A percentile compares a stretch with the other conserved stretches of the same genome.
Conservation (phyloP, 1,139 yeast species). For the Nakaseomyces sp. region DNA sequence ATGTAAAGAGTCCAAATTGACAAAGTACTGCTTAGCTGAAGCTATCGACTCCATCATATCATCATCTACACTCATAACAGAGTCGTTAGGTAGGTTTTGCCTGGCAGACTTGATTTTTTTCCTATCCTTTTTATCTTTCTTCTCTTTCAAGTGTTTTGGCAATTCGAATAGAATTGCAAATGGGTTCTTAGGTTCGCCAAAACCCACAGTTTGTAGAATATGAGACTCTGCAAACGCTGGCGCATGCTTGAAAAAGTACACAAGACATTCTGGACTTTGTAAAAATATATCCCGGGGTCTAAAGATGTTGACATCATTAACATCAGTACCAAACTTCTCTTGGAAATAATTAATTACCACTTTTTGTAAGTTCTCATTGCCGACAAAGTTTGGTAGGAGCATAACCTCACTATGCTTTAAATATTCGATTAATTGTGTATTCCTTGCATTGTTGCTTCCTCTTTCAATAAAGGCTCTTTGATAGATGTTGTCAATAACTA, state of each 20-base stretch:
- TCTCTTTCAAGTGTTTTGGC: conserved; percentile 61
- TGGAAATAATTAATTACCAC: conserved; percentile 61
- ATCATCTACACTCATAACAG: conserved; percentile 10
- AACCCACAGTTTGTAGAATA: conserved; percentile 63
- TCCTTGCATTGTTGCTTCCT: conserved; percentile 25
- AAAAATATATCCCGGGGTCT: conserved; percentile 39
- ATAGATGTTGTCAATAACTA: conserved; percentile 71
- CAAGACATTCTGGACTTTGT: conserved; percentile 45
- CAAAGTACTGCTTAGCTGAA: conserved; percentile 33
- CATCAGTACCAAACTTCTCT: conserved; percentile 56
- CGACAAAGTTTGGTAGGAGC: conserved; percentile 37
- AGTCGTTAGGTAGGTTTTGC: conserved; percentile 1
- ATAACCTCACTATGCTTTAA: conserved; percentile 33
- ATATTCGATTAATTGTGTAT: conserved; percentile 30
- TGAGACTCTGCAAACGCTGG: conserved; percentile 68
- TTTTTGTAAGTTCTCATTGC: conserved; percentile 46
- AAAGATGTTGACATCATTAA: conserved; percentile 59
- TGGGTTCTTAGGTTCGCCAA: conserved; percentile 67
- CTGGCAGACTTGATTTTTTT: conserved; percentile 37
- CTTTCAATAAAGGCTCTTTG: conserved; percentile 50
- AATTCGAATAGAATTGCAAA: conserved; percentile 63
- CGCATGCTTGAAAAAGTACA: conserved; percentile 69
- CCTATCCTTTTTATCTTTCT: conserved; percentile 62
- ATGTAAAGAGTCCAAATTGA: conserved; percentile 25
- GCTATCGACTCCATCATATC: conserved; percentile 16